Conservation (phyloP, 2,329 filamentous ascomycete species). For the Calonectria pseudoturangicola region DNA sequence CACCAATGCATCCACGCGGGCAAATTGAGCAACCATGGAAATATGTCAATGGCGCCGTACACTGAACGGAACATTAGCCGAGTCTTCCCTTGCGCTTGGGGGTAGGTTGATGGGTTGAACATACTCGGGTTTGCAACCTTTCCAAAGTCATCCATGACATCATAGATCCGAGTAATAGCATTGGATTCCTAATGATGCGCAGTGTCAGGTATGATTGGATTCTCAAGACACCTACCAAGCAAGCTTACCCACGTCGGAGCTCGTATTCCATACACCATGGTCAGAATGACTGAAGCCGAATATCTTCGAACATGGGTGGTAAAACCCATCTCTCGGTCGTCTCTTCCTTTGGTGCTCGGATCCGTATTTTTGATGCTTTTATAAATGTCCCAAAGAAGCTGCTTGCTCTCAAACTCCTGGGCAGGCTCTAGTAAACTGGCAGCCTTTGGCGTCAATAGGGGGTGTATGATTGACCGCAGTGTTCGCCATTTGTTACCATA, state of each 20-base stretch:
- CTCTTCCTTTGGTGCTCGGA: background rate
- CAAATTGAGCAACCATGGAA: background rate
- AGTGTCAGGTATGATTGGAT: background rate
- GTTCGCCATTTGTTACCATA: background rate
- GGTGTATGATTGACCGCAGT: background rate
- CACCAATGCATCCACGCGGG: background rate
- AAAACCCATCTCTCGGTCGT: background rate
- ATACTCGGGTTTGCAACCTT: background rate
- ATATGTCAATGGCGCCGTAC: background rate
- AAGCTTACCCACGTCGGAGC: background rate
- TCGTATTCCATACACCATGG: background rate
- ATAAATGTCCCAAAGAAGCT: background rate
- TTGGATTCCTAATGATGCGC: background rate
- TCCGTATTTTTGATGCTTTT: background rate
- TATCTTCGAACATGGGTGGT: background rate
- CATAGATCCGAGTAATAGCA: background rate
- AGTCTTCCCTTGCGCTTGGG: background rate
- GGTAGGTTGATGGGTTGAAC: background rate
- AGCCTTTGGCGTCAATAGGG: background rate
- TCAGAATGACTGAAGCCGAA: background rate
- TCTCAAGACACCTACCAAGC: too few species aligned
- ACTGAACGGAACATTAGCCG: background rate
- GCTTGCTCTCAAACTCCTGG: background rate
- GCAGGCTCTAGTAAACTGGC: background rate
- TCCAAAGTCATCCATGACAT: background rate